Evolutionary conservation across 768 basidiomycete genomes (phyloP).

Genomic region (Tulasnella sp.): DNA sequence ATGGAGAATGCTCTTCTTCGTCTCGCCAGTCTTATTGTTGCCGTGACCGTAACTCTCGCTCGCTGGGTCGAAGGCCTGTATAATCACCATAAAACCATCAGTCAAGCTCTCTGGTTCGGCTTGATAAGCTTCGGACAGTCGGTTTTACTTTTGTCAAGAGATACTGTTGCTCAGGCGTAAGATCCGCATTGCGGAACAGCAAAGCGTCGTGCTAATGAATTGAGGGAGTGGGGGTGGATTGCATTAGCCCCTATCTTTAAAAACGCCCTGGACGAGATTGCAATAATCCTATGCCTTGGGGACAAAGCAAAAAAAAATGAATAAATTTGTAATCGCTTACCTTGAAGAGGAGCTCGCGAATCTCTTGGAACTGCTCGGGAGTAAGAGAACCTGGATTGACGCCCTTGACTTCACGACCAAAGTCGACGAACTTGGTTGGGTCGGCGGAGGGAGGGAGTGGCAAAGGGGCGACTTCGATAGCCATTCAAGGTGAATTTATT

Average conservation of each 20-base stretch:
- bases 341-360: conserved; percentile 66
- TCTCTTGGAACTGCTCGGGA: conserved; percentile 50
- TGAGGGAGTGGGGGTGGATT: conserved; percentile 6
- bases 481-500: not conserved
- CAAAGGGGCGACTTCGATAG: conserved; percentile 50
- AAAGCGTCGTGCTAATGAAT: conserved; percentile 51
- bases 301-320: not conserved
- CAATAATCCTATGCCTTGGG: not conserved
- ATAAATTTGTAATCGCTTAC: conserved; percentile 30
- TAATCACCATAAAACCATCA: not conserved
- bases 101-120: not conserved
- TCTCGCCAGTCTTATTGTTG: conserved; percentile 70
- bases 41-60: conserved; percentile 70
- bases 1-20: conserved; percentile 71
- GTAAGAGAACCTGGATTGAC: conserved; percentile 53
- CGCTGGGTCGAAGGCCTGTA: conserved; percentile 63
- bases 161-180: conserved; percentile 77
- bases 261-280: not conserved
- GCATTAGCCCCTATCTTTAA: not conserved
- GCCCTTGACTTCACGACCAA: conserved; percentile 69
- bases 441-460: conserved; percentile 66
- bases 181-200: conserved; percentile 55
- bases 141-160: conserved; percentile 62
- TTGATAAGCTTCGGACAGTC: not conserved
- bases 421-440: conserved; percentile 49